These are phyloP conservation scores for Xylaria sp. DNA, from an alignment of 2,329 filamentous ascomycete species.

Conservation along the genomic window DNA sequence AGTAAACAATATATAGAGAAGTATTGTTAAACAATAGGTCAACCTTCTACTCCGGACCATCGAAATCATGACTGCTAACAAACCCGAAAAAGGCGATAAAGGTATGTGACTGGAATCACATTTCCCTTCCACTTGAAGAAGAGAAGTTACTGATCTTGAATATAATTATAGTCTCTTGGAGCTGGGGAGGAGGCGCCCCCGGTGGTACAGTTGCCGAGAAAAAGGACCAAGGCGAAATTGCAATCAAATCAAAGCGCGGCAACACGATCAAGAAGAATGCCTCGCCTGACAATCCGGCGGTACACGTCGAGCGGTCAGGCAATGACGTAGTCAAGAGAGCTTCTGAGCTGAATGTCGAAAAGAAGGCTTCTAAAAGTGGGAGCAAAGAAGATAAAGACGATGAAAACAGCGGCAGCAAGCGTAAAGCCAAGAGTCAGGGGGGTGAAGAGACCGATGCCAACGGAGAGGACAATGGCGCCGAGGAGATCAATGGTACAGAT, in stretches of 20 bases:
- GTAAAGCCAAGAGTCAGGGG: constrained; percentile 33
- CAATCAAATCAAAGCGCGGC: constrained; percentile 69
- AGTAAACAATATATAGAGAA: background rate
- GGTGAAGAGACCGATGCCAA: constrained; percentile 19
- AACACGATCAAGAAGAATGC: constrained; percentile 74
- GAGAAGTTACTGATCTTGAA: constrained; percentile 10
- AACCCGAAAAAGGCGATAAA: constrained; percentile 45
- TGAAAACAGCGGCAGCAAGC: constrained; percentile 34
- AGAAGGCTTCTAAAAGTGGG: constrained; percentile 52
- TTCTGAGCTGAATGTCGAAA: constrained; percentile 67
- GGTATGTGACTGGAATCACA: constrained; percentile 32
- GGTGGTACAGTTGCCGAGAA: constrained; percentile 70
- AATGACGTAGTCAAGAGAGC: constrained; percentile 74
- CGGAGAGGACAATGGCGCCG: constrained; percentile 1
- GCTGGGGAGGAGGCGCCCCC: constrained; percentile 66
- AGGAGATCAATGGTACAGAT: constrained; percentile 19
- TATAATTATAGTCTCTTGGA: constrained; percentile 65
- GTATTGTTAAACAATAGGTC: background rate
- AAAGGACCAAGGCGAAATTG: constrained; percentile 68
- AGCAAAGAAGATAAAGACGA: constrained; percentile 36
- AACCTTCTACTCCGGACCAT: background rate
- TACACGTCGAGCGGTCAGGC: constrained; percentile 67
- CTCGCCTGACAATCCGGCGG: constrained; percentile 68
- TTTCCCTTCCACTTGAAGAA: too few relatives aligned
- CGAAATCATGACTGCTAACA: constrained; percentile 32